phyloP scores from a whole-genome alignment of 2,329 filamentous ascomycete genomes.

The Cytospora paraplurivora region DNA sequence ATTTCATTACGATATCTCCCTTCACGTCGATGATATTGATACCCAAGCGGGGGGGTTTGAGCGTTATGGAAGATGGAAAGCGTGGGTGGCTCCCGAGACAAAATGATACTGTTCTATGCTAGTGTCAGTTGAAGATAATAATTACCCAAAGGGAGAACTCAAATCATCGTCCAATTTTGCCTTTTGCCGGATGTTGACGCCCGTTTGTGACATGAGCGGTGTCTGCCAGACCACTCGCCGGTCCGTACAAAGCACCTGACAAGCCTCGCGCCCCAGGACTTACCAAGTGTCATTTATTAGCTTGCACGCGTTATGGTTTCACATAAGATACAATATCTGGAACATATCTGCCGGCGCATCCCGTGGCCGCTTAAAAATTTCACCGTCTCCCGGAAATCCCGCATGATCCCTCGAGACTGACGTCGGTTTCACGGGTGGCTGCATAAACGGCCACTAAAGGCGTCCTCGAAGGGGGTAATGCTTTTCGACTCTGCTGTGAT shows the following conservation, averaged over 20 bases:
- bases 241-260: background rate
- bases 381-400: background rate
- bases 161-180: background rate
- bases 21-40: constrained; percentile 1
- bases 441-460: background rate
- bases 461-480: background rate
- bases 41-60: background rate
- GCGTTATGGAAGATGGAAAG: background rate
- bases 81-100: background rate
- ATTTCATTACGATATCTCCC: constrained; percentile 4
- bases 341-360: background rate
- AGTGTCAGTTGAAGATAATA: background rate
- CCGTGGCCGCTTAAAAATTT: background rate
- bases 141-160: background rate
- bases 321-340: background rate
- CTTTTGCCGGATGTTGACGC: background rate
- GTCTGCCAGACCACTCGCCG: background rate
- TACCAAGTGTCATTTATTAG: no score
- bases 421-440: background rate
- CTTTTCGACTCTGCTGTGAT: background rate
- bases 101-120: background rate
- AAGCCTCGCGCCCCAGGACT: background rate
- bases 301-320: background rate
- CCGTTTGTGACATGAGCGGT: background rate
- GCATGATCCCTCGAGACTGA: background rate